These are phyloP conservation scores for Xylaria sp. DNA, from an alignment of 2,329 filamentous ascomycete genomes.

Conservation along the genomic window DNA sequence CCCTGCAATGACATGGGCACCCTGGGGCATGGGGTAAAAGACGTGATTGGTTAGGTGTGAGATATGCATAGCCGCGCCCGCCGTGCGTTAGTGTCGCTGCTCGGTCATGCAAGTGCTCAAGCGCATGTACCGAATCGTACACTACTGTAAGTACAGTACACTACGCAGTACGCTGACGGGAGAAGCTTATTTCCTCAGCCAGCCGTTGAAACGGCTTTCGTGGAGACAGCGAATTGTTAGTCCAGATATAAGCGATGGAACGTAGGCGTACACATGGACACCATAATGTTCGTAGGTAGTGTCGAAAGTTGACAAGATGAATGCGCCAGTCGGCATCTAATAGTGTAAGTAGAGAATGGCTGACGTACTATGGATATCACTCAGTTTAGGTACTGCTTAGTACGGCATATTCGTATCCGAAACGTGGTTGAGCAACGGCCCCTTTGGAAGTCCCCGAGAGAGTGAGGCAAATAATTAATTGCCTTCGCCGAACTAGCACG, in stretches of 20 bases:
- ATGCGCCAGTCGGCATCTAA: constrained; percentile 9
- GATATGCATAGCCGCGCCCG: constrained; percentile 53
- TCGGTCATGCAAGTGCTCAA: constrained; percentile 51
- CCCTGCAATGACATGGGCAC: constrained; percentile 33
- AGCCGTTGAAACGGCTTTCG: constrained; percentile 38
- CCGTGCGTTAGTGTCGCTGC: constrained; percentile 51
- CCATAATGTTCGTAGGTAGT: too few species aligned
- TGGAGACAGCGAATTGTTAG: constrained; percentile 15
- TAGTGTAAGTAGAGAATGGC: neutral
- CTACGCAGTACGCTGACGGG: constrained; percentile 35
- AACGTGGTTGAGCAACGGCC: constrained; percentile 21
- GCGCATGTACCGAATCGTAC: constrained; percentile 38
- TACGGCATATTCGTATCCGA: constrained; percentile 3
- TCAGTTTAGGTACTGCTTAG: neutral
- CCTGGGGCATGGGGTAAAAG: constrained; percentile 45
- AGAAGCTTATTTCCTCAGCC: constrained; percentile 39
- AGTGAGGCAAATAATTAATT: constrained; percentile 10
- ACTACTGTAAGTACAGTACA: constrained; percentile 4
- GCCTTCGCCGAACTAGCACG: neutral
- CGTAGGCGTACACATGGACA: constrained; percentile 14
- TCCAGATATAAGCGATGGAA: constrained; percentile 11
- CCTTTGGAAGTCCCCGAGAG: constrained; percentile 14
- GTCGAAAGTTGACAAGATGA: too few species aligned
- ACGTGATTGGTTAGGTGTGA: constrained; percentile 48
- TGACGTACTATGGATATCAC: constrained; percentile 5